These are phyloP conservation scores for Xylaria intraflava DNA, from an alignment of 495 filamentous ascomycete species.

Conservation along the genomic window DNA sequence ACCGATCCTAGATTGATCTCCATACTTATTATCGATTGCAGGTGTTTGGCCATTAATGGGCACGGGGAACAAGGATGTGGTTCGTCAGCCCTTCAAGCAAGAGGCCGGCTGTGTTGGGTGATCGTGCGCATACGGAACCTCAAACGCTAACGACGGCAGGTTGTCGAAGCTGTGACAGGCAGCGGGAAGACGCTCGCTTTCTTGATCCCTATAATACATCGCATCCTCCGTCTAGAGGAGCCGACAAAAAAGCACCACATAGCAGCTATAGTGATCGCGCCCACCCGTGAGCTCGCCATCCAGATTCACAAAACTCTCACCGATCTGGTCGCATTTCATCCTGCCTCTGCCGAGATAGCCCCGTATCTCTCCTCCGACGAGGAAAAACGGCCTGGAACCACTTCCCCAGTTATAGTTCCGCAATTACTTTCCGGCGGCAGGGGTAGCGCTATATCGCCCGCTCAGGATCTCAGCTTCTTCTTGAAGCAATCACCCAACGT, in stretches of 20 bases:
- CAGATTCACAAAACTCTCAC: slow-evolving; percentile 84
- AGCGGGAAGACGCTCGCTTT: slow-evolving; percentile 93
- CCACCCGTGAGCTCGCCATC: slow-evolving; percentile 84
- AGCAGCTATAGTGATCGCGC: slow-evolving; percentile 82
- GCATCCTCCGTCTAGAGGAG: slow-evolving; percentile 62
- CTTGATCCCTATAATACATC: slow-evolving; percentile 81
- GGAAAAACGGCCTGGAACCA: slow-evolving; percentile 48
- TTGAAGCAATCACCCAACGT: slow-evolving; percentile 75
- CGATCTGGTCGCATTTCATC: slow-evolving; percentile 74
- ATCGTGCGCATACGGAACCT: neutral
- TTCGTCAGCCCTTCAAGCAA: slow-evolving; percentile 1
- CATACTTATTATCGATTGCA: slow-evolving; percentile 1
- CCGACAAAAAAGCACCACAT: slow-evolving; percentile 83
- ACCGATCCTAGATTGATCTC: neutral
- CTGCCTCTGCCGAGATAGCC: slow-evolving; percentile 60
- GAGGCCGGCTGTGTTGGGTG: neutral
- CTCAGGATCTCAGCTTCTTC: slow-evolving; percentile 79
- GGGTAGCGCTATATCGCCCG: slow-evolving; percentile 65
- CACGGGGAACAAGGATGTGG: slow-evolving; percentile 89
- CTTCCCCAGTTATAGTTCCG: slow-evolving; percentile 58
- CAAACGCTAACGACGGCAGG: slow-evolving; percentile 4
- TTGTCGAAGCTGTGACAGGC: slow-evolving; percentile 71
- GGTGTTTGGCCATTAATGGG: slow-evolving; percentile 67
- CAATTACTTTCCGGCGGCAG: slow-evolving; percentile 73
- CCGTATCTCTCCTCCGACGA: slow-evolving; percentile 35